Conservation (phyloP, 1,284 basidiomycete genomes). For the Ustilago esculenta region DNA sequence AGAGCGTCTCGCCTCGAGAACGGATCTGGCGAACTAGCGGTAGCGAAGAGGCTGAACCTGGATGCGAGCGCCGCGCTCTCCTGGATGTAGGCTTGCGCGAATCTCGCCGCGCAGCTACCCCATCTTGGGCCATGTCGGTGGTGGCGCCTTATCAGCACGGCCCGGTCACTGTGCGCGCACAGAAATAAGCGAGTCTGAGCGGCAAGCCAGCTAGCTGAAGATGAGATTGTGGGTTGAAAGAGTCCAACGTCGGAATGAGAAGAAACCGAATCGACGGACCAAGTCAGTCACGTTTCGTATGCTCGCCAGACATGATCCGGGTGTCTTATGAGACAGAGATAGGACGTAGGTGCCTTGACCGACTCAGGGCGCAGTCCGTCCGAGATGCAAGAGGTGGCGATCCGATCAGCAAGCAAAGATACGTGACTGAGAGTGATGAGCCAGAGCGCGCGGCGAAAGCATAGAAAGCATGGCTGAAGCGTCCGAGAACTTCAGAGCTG, state of each 20-base stretch:
- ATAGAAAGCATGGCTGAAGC: too few species aligned
- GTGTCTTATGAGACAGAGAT: too few species aligned
- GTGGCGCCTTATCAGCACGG: neutral
- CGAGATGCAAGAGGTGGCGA: neutral
- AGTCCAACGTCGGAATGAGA: too few species aligned
- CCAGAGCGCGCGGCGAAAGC: too few species aligned
- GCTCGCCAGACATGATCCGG: constrained; percentile 11
- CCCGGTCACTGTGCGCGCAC: constrained; percentile 2
- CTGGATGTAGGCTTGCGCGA: constrained; percentile 12
- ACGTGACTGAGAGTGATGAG: too few species aligned
- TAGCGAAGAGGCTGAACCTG: constrained; percentile 27
- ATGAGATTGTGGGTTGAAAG: neutral
- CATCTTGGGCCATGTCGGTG: constrained; percentile 28
- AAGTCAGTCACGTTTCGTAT: constrained; percentile 1
- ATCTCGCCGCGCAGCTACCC: constrained; percentile 3
- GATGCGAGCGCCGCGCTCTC: constrained; percentile 26
- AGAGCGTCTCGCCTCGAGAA: constrained; percentile 27
- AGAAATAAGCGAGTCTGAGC: neutral
- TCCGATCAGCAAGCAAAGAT: too few species aligned
- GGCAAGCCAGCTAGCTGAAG: neutral
- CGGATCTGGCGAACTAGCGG: constrained; percentile 30
- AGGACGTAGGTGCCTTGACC: too few species aligned
- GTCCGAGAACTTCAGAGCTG: constrained; percentile 4
- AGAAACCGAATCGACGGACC: neutral
- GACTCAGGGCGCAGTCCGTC: too few species aligned